Evolutionary conservation across 164 flowering plant species (phyloP), one percentile per base, ranked within the genome.

Genomic region (Liriodendron chinense): DNA sequence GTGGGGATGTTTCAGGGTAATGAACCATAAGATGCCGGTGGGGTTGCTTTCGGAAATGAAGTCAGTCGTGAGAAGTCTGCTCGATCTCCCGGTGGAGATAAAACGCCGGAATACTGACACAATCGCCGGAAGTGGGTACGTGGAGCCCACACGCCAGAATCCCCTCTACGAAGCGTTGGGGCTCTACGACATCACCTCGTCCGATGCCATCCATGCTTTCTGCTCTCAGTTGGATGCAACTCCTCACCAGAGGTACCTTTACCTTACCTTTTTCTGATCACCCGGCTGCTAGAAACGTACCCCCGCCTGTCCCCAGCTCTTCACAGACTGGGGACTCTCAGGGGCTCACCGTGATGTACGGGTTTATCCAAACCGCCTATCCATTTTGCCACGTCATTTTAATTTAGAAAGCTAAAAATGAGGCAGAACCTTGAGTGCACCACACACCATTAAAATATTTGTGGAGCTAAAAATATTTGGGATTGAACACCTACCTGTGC

Each of bases 151-250:
- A 28, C 8, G 73, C 24, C 20, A 21, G 16, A 88, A 86, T 65
- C 96, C 98, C 23, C 86, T 89, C 9, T 88, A 90, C 47, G 96
- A 91, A 43, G 90, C 93, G 0, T 75, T 93, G 53, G 96, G 96
- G 2, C 83, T 91, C 7, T 93, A 87, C 47, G 92, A 90, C 69
- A 61, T 83, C 48, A 80, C 78, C 10, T 84, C 86, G 1, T 12
- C 80, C 14, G 57, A 76, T 24, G 89, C 84, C 63, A 83, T 93
- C 0, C 76, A 81, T 3, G 72, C 64, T 10, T 93, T 93, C 67
- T 90, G 90, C 56, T 56, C 78, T 68, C 87, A 88, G 68, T 67
- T 93, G 47, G 82, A 84, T 16, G 89, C 87, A 28, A 77, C 90
- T 47, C 74, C 86, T 16, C 75, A 83, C 2, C 90, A 90, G 74